These are phyloP conservation scores for Zymoseptoria pseudotritici DNA, from an alignment of 2,329 filamentous ascomycete genomes.

Conservation along the genomic window DNA sequence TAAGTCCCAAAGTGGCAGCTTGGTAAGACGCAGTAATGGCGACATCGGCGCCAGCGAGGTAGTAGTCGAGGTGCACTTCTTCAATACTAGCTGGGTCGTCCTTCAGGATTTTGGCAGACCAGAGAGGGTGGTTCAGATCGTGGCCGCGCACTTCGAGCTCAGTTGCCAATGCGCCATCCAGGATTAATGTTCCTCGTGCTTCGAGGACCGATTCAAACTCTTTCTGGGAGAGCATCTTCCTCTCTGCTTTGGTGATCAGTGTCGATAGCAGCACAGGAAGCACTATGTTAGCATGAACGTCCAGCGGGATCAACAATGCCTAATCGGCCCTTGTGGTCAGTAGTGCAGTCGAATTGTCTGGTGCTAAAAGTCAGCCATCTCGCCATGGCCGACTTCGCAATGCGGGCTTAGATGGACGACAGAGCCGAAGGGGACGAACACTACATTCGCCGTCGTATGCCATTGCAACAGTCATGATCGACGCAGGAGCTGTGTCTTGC, in stretches of 20 bases:
- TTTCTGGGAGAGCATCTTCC: slow-evolving; percentile 18
- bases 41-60: slow-evolving; percentile 37
- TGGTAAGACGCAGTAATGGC: slow-evolving; percentile 44
- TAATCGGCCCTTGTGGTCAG: neutral
- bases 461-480: no score
- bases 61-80: slow-evolving; percentile 40
- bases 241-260: neutral
- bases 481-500: neutral
- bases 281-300: neutral
- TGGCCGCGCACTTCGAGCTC: slow-evolving; percentile 39
- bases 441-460: neutral
- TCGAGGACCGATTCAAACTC: slow-evolving; percentile 19
- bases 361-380: neutral
- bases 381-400: neutral
- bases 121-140: slow-evolving; percentile 37
- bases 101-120: slow-evolving; percentile 39
- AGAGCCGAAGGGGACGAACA: neutral
- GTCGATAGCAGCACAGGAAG: neutral
- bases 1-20: slow-evolving; percentile 36
- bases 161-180: slow-evolving; percentile 44
- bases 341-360: neutral
- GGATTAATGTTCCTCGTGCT: slow-evolving; percentile 27
- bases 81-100: slow-evolving; percentile 36
- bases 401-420: neutral
- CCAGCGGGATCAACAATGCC: neutral